Evolutionary conservation across 2,329 filamentous ascomycete species (phyloP).

Genomic region (Tolypocladium cylindrosporum): DNA sequence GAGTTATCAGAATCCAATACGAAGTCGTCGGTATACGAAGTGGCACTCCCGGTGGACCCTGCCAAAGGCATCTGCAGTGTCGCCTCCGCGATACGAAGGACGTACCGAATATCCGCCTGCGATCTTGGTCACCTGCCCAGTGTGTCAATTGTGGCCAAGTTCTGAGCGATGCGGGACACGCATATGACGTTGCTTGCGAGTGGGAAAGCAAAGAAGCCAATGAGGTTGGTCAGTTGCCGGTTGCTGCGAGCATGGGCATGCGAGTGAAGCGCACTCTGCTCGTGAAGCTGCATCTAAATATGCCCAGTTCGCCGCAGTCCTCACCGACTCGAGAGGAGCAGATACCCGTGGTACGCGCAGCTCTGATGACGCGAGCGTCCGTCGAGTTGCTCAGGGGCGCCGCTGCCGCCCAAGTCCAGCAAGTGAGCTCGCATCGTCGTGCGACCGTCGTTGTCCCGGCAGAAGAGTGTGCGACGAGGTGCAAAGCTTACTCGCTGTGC

Average conservation of each 20-base stretch:
- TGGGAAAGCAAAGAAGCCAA: not conserved
- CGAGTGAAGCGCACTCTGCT: not conserved
- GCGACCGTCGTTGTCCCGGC: not conserved
- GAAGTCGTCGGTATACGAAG: not conserved
- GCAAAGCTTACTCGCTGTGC: not conserved
- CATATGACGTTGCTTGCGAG: not conserved
- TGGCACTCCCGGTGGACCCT: not conserved
- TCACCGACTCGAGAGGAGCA: not conserved
- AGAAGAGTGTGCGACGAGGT: not conserved
- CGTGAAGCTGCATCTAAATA: not conserved
- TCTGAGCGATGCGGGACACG: not conserved
- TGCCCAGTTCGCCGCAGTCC: not conserved
- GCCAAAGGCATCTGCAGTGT: slow-evolving; percentile 4
- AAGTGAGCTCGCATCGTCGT: not conserved
- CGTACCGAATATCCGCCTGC: not conserved
- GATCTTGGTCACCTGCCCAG: too few relatives aligned
- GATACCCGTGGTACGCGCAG: not conserved
- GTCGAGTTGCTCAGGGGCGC: not conserved
- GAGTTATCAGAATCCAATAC: not conserved
- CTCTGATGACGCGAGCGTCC: not conserved
- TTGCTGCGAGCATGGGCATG: not conserved
- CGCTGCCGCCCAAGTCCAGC: not conserved
- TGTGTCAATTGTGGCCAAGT: not conserved
- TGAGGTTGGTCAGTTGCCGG: not conserved
- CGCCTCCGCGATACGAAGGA: slow-evolving; percentile 5